Percentiles rank a stretch among this genome's conserved stretches.
phyloP scores from a whole-genome alignment of 805 yeast genomes.

The Metschnikowia similis region DNA sequence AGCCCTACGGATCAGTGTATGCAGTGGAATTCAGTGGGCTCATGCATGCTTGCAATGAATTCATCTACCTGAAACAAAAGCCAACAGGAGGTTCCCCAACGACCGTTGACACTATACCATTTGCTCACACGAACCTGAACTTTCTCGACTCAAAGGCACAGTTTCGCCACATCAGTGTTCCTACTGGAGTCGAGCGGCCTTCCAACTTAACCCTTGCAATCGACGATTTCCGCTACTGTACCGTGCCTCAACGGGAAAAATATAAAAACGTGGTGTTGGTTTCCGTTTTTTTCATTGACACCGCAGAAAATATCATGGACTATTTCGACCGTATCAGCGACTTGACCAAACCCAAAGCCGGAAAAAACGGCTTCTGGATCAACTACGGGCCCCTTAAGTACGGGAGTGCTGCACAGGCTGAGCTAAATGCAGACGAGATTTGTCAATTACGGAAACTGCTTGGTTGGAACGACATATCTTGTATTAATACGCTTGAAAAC shows the following conservation, averaged over 20 bases:
- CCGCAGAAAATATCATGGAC: slow-evolving; percentile 80
- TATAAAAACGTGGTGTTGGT: slow-evolving; percentile 52
- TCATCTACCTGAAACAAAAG: slow-evolving; percentile 35
- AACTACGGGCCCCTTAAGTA: slow-evolving; percentile 91
- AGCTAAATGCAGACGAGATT: slow-evolving; percentile 70
- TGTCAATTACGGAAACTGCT: slow-evolving; percentile 43
- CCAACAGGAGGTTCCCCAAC: not conserved
- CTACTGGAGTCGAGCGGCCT: slow-evolving; percentile 34
- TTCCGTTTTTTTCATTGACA: slow-evolving; percentile 80
- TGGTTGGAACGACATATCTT: slow-evolving; percentile 56
- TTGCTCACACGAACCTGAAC: slow-evolving; percentile 65
- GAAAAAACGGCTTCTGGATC: slow-evolving; percentile 66
- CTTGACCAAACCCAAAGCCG: slow-evolving; percentile 28
- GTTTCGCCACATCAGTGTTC: slow-evolving; percentile 38
- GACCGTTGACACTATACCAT: slow-evolving; percentile 5
- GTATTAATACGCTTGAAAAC: slow-evolving; percentile 12
- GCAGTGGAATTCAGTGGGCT: slow-evolving; percentile 73
- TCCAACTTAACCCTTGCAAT: slow-evolving; percentile 43
- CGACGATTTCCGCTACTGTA: slow-evolving; percentile 63
- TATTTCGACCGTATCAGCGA: slow-evolving; percentile 64
- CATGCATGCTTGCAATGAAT: slow-evolving; percentile 69
- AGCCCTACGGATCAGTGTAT: slow-evolving; percentile 48
- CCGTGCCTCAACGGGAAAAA: slow-evolving; percentile 21
- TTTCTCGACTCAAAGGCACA: slow-evolving; percentile 50
- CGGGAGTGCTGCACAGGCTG: slow-evolving; percentile 79